These are phyloP conservation scores for Kodamaea alishanica DNA, from an alignment of 1,139 yeast species.

Conservation along the genomic window DNA sequence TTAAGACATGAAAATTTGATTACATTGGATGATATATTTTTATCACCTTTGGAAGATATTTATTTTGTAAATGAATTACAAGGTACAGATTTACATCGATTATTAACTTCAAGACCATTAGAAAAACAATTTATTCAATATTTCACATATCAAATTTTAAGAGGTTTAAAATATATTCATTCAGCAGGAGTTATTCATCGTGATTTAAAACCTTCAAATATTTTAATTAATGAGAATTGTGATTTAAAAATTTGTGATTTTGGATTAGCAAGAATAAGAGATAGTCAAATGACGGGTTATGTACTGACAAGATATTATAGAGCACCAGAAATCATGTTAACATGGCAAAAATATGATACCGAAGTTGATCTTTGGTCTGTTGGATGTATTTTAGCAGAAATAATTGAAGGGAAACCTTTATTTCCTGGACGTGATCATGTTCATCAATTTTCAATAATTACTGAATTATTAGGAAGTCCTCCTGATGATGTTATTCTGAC, in stretches of 20 bases:
- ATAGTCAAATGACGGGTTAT: constrained; percentile 98
- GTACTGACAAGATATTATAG: constrained; percentile 95
- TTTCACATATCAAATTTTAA: constrained; percentile 50
- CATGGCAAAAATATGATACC: constrained; percentile 99
- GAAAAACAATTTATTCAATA: constrained; percentile 96
- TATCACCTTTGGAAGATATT: constrained; percentile 93
- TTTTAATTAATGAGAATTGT: constrained; percentile 28
- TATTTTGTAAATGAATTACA: constrained; percentile 95
- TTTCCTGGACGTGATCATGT: constrained; percentile 99
- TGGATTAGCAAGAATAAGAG: constrained; percentile 90
- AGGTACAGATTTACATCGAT: constrained; percentile 92
- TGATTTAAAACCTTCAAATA: constrained; percentile 27
- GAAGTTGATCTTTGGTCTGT: constrained; percentile 99
- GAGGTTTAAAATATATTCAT: constrained; percentile 29
- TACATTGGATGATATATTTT: constrained; percentile 87
- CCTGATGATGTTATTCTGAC: constrained; percentile 95
- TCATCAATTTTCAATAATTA: constrained; percentile 93
- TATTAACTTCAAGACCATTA: constrained; percentile 86
- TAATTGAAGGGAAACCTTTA: constrained; percentile 98
- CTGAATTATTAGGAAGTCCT: constrained; percentile 94
- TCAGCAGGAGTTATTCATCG: constrained; percentile 31
- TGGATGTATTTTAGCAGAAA: constrained; percentile 98
- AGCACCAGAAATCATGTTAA: constrained; percentile 98
- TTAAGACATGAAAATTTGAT: constrained; percentile 92
- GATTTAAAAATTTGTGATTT: constrained; percentile 29